Base-by-base conservation (phyloP, 1,284 basidiomycete genomes). In the Heterobasidion irregulare region DNA sequence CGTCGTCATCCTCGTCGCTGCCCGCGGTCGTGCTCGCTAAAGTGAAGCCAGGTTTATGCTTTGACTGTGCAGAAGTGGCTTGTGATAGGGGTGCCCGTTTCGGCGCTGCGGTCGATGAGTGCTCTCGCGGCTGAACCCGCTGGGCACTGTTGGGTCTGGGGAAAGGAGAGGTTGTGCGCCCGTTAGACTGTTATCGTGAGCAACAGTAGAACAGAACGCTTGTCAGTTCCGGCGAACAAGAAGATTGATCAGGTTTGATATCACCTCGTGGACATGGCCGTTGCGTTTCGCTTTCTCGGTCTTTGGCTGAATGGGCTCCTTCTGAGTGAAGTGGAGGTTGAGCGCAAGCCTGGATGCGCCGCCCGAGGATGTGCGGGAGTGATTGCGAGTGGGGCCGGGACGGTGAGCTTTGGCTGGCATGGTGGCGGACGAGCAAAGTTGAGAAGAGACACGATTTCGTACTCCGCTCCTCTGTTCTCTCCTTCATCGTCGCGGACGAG, bases 291-390 rank as follows among this genome's bases (percentile, higher is more conserved):
- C 81, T 68, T 75, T 82, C 60, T 83, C 80, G 18, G 69, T 66
- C 75, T 78, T 54, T 67, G 67, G 12, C 65, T 53, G 67, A 10
- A 62, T 57, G 8, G 71, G 64, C 19, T 86, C 84, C 61, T 82
- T 84, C 72, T 84, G 82, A 0, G 85, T 87, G 55, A 87, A 75
- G 54, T 85, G 83, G 10, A 87, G 73, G 63, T 80, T 86, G 50
- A 79, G 57, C 10, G 74, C 76, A 16, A 81, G 66, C 65, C 78
- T 84, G 18, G 81, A 78, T 19, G 77, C 74, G 16, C 74, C 71
- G 2, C 69, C 69, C 2, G 85, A 86, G 50, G 78, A 78, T 13
- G 78, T 75, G 60, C 84, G 78, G 16, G 85, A 83, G 64, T 87
- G 83, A 6, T 79, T 70, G 62, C 81, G 81, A 57, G 76, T 66